A percentile compares a stretch with the other conserved stretches of the same genome.
Conservation (phyloP, 2,329 filamentous ascomycete genomes). For the Lecanicillium sp. region DNA sequence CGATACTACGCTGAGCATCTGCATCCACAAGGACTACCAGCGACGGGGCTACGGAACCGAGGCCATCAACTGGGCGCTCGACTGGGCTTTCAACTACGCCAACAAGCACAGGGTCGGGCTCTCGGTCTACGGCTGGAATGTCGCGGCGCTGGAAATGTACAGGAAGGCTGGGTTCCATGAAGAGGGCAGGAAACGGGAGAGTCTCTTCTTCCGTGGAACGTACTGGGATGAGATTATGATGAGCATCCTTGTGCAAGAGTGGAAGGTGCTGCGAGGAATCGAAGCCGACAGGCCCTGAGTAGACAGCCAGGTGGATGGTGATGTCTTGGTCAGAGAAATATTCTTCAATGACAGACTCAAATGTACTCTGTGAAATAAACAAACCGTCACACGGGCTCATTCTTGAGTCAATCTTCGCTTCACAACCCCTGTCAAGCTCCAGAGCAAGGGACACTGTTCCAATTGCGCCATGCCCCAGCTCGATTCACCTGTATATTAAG, state of each 20-base stretch:
- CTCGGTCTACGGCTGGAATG: slow-evolving; percentile 31
- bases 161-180: slow-evolving; percentile 31
- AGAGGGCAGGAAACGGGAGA: slow-evolving; percentile 28
- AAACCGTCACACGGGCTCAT: too few relatives aligned
- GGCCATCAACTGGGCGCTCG: slow-evolving; percentile 33
- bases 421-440: too few relatives aligned
- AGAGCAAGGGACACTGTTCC: too few relatives aligned
- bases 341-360: too few relatives aligned
- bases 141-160: slow-evolving; percentile 31
- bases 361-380: too few relatives aligned
- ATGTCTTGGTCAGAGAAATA: too few relatives aligned
- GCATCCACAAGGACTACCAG: slow-evolving; percentile 24
- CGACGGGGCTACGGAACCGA: slow-evolving; percentile 34
- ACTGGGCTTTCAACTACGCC: slow-evolving; percentile 33
- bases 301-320: too few relatives aligned
- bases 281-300: neutral
- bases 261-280: slow-evolving; percentile 10
- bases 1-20: slow-evolving; percentile 22
- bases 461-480: too few relatives aligned
- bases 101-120: slow-evolving; percentile 34
- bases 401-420: too few relatives aligned
- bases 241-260: slow-evolving; percentile 27
- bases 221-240: slow-evolving; percentile 23
- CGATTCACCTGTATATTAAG: too few relatives aligned
- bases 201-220: slow-evolving; percentile 25